These are phyloP conservation scores for Prosopis cineraria DNA, from an alignment of 306 rosid genomes.

Conservation along the genomic window DNA sequence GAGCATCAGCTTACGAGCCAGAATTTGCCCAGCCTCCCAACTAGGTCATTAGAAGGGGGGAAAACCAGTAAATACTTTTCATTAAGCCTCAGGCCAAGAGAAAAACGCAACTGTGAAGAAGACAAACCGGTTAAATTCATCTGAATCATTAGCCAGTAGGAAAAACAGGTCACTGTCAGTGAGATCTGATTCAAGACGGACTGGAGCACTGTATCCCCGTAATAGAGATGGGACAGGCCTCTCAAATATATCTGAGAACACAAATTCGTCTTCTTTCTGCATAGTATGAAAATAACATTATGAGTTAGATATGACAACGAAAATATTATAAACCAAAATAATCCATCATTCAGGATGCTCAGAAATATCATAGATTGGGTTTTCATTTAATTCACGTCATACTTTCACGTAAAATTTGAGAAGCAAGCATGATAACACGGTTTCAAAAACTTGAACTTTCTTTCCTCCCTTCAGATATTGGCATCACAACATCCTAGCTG, in stretches of 20 bases:
- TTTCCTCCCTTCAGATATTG: conserved; percentile 16
- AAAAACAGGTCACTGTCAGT: conserved; percentile 73
- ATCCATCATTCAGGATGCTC: not conserved
- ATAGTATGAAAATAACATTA: conserved; percentile 25
- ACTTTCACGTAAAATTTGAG: not conserved
- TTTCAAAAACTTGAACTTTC: conserved; percentile 13
- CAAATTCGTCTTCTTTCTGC: conserved; percentile 94
- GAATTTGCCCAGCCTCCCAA: conserved; percentile 98
- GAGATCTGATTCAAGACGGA: conserved; percentile 92
- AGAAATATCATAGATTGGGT: not conserved
- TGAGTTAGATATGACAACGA: not conserved
- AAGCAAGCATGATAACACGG: conserved; percentile 11
- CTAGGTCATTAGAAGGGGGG: conserved; percentile 49
- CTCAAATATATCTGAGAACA: conserved; percentile 74
- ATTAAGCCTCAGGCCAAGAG: conserved; percentile 20
- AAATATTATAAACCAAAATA: conserved; percentile 24
- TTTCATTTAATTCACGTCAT: not conserved
- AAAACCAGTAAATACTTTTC: conserved; percentile 31
- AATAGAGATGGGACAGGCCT: conserved; percentile 90
- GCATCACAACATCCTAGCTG: not conserved
- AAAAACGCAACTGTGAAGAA: conserved; percentile 31
- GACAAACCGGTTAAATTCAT: conserved; percentile 91
- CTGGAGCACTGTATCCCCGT: conserved; percentile 92
- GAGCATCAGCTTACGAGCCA: conserved; percentile 90
- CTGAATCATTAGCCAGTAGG: conserved; percentile 93